Evolutionary conservation across 1,284 basidiomycete species (phyloP).

Genomic region (Puccinia hordei): DNA sequence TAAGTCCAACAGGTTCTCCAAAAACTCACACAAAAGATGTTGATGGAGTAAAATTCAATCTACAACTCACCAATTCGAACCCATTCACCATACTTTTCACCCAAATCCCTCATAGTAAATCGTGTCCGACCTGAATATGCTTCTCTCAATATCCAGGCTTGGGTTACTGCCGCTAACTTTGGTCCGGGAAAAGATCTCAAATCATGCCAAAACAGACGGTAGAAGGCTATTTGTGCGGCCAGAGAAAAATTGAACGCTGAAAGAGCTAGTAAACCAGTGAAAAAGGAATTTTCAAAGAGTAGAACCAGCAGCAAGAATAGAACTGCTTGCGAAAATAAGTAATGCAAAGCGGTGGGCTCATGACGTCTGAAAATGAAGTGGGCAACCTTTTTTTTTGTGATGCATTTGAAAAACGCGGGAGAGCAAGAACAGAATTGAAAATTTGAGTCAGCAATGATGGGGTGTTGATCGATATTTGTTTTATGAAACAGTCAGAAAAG

Average conservation of each 20-base stretch:
- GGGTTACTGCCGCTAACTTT: conserved; percentile 30
- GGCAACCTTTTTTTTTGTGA: conserved; percentile 24
- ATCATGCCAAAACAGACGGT: conserved; percentile 35
- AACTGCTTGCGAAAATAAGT: conserved; percentile 7
- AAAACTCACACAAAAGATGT: background rate
- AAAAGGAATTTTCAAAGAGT: background rate
- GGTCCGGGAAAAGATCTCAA: conserved; percentile 40
- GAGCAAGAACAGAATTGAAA: background rate
- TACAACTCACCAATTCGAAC: conserved; percentile 46
- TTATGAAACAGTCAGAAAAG: background rate
- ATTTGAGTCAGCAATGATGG: background rate
- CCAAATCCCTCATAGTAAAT: conserved; percentile 37
- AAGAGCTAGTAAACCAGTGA: background rate
- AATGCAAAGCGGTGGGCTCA: conserved; percentile 41
- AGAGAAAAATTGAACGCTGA: conserved; percentile 19
- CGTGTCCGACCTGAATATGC: conserved; percentile 44
- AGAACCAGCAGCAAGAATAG: background rate
- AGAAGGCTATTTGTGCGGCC: conserved; percentile 22
- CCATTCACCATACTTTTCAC: conserved; percentile 43
- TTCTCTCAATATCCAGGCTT: conserved; percentile 45
- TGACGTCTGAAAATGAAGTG: conserved; percentile 28
- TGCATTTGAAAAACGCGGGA: background rate
- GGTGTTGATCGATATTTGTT: background rate
- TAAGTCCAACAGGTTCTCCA: background rate
- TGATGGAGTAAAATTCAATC: background rate